Base-by-base conservation (phyloP, 345 rosid genomes). In the Dimocarpus longan region DNA sequence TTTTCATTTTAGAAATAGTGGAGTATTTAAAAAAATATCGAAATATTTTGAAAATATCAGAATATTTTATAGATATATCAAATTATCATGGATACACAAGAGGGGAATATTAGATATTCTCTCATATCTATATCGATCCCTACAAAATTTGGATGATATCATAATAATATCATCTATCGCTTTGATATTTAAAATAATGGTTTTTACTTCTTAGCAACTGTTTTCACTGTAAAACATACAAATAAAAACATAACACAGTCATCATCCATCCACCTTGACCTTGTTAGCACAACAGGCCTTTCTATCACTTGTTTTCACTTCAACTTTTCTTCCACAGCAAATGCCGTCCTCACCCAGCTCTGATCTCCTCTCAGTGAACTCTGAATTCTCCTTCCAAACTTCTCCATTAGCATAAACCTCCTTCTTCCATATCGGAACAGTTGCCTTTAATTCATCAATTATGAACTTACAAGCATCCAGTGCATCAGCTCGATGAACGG, bases 361-460 rank as follows among this genome's bases (percentile, higher is more conserved):
- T 11, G 80, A 64, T 77, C 88, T 89, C 70, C 93, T 87, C 84
- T 88, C 92, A 74, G 85, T 37, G 69, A 96, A 96, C 85, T 96
- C 98, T 0, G 88, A 77, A 80, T 96, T 96, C 86, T 96, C 98
- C 86, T 96, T 96, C 98, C 99, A 96, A 70, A 94, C 84, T 83
- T 94, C 97, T 59, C 98, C 99, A 69, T 90, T 88, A 19, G 91
- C 74, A 76, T 96, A 94, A 46, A 96, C 92, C 84, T 96, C 98
- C 81, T 96, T 93, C 91, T 96, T 96, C 97, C 97, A 96, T 52
- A 93, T 91, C 1, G 97, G 97, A 74, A 94, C 97, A 5, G 97
- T 80, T 5, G 97, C 98, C 85, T 96, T 94, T 50, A 96, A 54
- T 83, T 94, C 98, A 2, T 91, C 94, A 16, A 91, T 94, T 82